Conservation (phyloP, 2,329 filamentous ascomycete species). For the Neonectria punicea region DNA sequence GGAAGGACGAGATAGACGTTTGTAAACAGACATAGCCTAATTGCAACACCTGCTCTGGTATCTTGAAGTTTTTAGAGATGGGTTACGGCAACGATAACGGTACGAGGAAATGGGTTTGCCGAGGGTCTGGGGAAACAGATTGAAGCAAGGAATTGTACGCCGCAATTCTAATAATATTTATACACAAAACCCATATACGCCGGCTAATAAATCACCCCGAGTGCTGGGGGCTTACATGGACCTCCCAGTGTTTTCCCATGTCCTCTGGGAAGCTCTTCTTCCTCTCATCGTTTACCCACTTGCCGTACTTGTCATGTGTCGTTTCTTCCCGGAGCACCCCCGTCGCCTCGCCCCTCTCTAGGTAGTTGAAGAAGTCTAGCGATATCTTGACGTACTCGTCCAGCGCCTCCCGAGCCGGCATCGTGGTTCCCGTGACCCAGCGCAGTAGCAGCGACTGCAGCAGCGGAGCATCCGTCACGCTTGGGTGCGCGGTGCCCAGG, state of each 20-base stretch:
- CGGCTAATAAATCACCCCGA: slow-evolving; percentile 20
- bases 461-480: slow-evolving; percentile 73
- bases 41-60: neutral
- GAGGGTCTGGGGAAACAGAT: neutral
- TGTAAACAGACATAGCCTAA: slow-evolving; percentile 8
- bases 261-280: slow-evolving; percentile 45
- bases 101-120: neutral
- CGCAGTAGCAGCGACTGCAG: slow-evolving; percentile 70
- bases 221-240: slow-evolving; percentile 51
- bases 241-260: slow-evolving; percentile 54
- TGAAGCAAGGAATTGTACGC: slow-evolving; percentile 15
- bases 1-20: neutral
- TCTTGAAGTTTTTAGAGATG: neutral
- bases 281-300: slow-evolving; percentile 53
- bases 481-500: slow-evolving; percentile 68
- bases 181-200: slow-evolving; percentile 18
- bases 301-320: slow-evolving; percentile 53
- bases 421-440: slow-evolving; percentile 69
- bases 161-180: slow-evolving; percentile 21
- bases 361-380: slow-evolving; percentile 65
- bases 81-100: neutral
- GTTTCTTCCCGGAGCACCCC: slow-evolving; percentile 62
- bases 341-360: slow-evolving; percentile 52
- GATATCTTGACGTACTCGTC: slow-evolving; percentile 69
- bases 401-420: slow-evolving; percentile 66